These are phyloP conservation scores for Cylindrotheca fusiformis DNA, from an alignment of 108 stramenopile species.

Conservation along the genomic window DNA sequence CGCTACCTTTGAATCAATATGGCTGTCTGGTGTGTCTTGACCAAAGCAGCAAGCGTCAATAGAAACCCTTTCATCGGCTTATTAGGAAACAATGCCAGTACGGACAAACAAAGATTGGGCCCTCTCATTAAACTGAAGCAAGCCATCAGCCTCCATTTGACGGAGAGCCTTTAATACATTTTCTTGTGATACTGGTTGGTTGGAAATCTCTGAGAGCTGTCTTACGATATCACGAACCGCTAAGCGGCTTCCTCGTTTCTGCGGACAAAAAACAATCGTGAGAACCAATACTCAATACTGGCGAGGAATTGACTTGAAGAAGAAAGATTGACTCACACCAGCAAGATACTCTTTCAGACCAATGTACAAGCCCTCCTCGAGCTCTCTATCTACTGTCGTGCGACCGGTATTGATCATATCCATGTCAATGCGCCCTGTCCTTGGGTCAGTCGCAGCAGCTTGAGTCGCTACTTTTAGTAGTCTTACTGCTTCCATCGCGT, in stretches of 20 bases:
- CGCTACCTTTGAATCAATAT: too few species aligned
- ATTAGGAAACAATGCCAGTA: slow-evolving; percentile 12
- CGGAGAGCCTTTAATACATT: slow-evolving; percentile 62
- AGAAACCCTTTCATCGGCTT: neutral
- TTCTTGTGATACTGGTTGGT: slow-evolving; percentile 47
- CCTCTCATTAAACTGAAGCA: slow-evolving; percentile 79
- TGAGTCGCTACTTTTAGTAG: slow-evolving; percentile 97
- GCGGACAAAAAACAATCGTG: neutral
- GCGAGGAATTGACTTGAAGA: neutral
- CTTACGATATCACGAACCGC: slow-evolving; percentile 59
- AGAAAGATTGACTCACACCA: slow-evolving; percentile 20
- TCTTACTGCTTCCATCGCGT: slow-evolving; percentile 93
- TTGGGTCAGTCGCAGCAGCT: slow-evolving; percentile 92
- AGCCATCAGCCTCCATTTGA: slow-evolving; percentile 72
- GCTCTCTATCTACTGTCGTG: slow-evolving; percentile 74
- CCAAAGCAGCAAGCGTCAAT: too few species aligned
- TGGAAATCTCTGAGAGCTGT: slow-evolving; percentile 67
- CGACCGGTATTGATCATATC: slow-evolving; percentile 96
- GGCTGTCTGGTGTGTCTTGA: too few species aligned
- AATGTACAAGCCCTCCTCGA: slow-evolving; percentile 54
- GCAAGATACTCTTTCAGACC: slow-evolving; percentile 64
- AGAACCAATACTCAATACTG: neutral
- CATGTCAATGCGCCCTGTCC: slow-evolving; percentile 98
- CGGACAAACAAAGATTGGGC: slow-evolving; percentile 82
- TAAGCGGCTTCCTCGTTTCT: slow-evolving; percentile 62